Percentiles rank a stretch among this genome's conserved stretches.
phyloP scores from a whole-genome alignment of 176 grass and related monocot species.

The Puya raimondii region DNA sequence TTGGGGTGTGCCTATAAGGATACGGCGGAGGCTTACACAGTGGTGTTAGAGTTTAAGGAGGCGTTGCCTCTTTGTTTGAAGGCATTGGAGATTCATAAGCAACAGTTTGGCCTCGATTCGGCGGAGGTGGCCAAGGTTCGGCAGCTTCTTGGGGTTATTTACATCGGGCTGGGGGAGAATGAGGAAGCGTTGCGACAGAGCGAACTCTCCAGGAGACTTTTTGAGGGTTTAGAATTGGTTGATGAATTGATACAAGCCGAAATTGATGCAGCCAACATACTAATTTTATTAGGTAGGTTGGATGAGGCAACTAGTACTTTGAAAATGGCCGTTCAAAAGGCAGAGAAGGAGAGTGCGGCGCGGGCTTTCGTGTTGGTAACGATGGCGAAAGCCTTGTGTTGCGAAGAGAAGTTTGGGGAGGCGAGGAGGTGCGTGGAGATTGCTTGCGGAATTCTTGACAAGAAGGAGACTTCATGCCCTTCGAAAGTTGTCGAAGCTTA shows the following conservation, averaged over 20 bases:
- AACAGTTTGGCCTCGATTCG: conserved; percentile 24
- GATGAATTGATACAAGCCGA: conserved; percentile 31
- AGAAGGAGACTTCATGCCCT: conserved; percentile 19
- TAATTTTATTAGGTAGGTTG: conserved; percentile 35
- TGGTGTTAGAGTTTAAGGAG: conserved; percentile 42
- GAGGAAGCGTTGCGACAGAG: conserved; percentile 50
- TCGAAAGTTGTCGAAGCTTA: conserved; percentile 30
- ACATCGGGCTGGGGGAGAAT: conserved; percentile 41
- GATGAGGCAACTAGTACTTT: conserved; percentile 41
- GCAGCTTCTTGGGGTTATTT: conserved; percentile 35
- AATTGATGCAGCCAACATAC: conserved; percentile 47
- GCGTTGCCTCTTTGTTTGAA: conserved; percentile 40
- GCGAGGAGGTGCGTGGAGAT: conserved; percentile 59
- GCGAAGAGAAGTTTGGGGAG: conserved; percentile 42
- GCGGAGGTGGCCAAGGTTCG: conserved; percentile 40
- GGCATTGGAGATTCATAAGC: conserved; percentile 35
- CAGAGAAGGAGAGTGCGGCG: conserved; percentile 48
- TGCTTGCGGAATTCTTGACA: conserved; percentile 53
- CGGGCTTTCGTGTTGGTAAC: conserved; percentile 41
- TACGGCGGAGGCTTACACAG: conserved; percentile 34
- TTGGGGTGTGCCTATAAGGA: conserved; percentile 41
- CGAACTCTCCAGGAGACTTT: conserved; percentile 34
- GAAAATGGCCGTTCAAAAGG: conserved; percentile 40
- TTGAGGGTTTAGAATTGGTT: conserved; percentile 31
- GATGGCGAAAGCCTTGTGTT: conserved; percentile 46